Evolutionary conservation across 2,329 filamentous ascomycete genomes (phyloP).

Genomic region (Periglandula ipomoeae): DNA sequence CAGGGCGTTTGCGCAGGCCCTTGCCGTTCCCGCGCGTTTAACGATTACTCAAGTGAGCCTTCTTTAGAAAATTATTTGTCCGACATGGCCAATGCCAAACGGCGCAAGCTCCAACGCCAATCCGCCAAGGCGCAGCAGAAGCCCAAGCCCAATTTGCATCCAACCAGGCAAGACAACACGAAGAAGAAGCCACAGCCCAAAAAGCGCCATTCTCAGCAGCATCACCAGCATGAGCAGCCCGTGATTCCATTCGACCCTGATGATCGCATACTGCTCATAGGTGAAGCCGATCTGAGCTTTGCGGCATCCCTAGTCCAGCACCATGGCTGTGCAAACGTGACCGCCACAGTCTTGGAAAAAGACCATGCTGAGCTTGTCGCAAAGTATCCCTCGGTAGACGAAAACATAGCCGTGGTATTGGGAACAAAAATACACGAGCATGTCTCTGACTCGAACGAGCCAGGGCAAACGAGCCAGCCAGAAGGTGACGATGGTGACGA

Average conservation of each 20-base stretch:
- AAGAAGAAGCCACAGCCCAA: conserved; percentile 9
- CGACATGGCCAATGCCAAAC: conserved; percentile 13
- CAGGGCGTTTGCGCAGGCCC: too few species aligned
- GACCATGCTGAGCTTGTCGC: conserved; percentile 44
- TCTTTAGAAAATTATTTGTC: too few species aligned
- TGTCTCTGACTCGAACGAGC: not conserved
- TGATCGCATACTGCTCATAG: conserved; percentile 65
- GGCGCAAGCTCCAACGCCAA: conserved; percentile 11
- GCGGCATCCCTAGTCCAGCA: conserved; percentile 55
- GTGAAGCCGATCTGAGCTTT: conserved; percentile 77
- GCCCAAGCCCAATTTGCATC: conserved; percentile 8
- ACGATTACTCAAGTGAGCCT: too few species aligned
- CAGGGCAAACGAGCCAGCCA: not conserved
- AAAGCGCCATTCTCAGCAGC: conserved; percentile 13
- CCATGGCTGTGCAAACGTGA: conserved; percentile 57
- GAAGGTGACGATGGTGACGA: not conserved
- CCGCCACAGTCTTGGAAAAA: conserved; percentile 60
- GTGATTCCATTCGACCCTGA: conserved; percentile 58
- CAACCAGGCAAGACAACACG: not conserved
- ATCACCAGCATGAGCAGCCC: conserved; percentile 25
- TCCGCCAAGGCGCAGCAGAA: conserved; percentile 12
- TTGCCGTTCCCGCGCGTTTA: too few species aligned
- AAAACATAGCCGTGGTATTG: conserved; percentile 45
- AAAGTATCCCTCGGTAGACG: conserved; percentile 66
- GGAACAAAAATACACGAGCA: conserved; percentile 6